Evolutionary conservation across 495 filamentous ascomycete genomes (phyloP), one percentile per base, ranked within the genome.

Genomic region (Lepidopterella palustris): DNA sequence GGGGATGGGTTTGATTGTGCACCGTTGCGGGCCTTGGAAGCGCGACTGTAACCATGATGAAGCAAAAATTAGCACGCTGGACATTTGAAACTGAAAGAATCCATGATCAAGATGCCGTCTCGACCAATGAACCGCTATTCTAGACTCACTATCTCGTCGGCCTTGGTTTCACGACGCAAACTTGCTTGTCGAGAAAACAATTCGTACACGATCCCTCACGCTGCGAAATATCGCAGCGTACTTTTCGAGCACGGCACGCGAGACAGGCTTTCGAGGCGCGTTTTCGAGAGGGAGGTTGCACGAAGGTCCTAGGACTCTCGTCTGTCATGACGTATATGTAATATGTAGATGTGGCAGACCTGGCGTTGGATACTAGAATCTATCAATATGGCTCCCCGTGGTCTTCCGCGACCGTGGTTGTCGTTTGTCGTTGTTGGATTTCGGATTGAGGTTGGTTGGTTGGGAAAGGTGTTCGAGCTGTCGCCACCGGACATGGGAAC

Each of bases 201-300:
- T 78, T 77, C 61, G 78, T 78, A 63, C 77, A 80, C 8, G 78
- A 77, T 50, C 71, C 68, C 0, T 77, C 77, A 9, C 73, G 68
- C 26, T 78, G 76, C 1, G 75, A 76, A 9, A 78, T 76, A 55
- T 80, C 78, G 59, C 78, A 80, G 39, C 78, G 74, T 27, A 80
- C 77, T 60, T 79, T 79, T n/a, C 78, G 72, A 58, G 75, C 72
- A 47, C 77, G 72, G 52, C 77, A 80, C 63, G 76, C 77, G n/a
- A 73, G 63, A 28, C 78, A 80, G 11, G 77, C 77, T 48, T 72
- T 75, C 2, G 77, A 67, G 0, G 77, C 77, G 64, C 77, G 69
- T 42, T 42, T 42, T 42, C 39, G 39, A 42, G 39, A 42, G 39
- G 13, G 39, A 42, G 39, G 39, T 3, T 11, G 39, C 13, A 9